Evolutionary conservation across 2,329 filamentous ascomycete species (phyloP).

Genomic region (Colletotrichum sp.): DNA sequence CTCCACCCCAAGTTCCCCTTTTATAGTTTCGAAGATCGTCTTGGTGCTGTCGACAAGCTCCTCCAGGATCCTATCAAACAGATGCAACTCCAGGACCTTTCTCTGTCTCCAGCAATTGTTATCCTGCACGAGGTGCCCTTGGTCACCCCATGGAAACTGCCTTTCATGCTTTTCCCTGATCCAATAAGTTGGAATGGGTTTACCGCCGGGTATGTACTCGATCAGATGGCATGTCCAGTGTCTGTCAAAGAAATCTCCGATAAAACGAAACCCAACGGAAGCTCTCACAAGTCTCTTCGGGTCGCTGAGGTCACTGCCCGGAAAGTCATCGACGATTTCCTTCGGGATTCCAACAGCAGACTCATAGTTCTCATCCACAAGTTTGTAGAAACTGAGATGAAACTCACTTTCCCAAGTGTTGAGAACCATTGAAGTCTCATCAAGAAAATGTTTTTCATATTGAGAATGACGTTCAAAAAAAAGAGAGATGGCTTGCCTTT

Average conservation of each 20-base stretch:
- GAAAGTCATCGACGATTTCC: too few relatives aligned
- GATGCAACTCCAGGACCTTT: neutral
- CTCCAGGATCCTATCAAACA: neutral
- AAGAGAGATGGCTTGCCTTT: too few relatives aligned
- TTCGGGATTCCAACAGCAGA: fast-evolving
- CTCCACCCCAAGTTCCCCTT: neutral
- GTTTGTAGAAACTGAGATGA: neutral
- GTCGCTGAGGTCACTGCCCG: too few relatives aligned
- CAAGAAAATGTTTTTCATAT: neutral
- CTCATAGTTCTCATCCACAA: neutral
- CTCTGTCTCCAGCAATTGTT: neutral
- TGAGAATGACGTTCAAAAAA: neutral
- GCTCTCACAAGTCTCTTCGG: neutral
- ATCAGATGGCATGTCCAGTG: neutral
- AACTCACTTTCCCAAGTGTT: neutral
- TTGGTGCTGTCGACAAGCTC: neutral
- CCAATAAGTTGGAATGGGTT: too few relatives aligned
- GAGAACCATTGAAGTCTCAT: neutral
- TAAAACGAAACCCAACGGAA: neutral
- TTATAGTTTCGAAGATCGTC: neutral
- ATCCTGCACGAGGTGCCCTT: too few relatives aligned
- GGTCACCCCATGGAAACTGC: too few relatives aligned
- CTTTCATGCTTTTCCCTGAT: too few relatives aligned
- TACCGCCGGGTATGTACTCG: neutral
- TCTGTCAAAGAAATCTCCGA: neutral